Base-by-base conservation (phyloP, 805 yeast species). In the Candida odintsovae region DNA sequence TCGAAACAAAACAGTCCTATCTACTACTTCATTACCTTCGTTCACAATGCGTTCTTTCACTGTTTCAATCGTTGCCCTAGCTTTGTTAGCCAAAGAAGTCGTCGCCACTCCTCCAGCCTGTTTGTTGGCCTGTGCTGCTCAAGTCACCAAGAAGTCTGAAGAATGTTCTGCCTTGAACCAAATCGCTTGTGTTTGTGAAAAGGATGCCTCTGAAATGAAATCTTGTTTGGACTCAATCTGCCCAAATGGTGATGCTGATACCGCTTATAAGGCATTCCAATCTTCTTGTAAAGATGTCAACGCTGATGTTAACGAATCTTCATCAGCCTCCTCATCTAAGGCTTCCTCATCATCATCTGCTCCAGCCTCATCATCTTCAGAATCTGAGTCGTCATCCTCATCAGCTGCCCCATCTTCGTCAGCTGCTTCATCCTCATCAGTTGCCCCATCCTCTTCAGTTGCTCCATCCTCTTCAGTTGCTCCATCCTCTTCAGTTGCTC, bases 81-180 rank as follows among this genome's bases (percentile, higher is more conserved):
- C 62, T 22, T 42, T 53, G 23, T 49, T 60, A 21, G 50, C 56
- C 38, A 26, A 41, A 20, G 19, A 48, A 39, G 63, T 46, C 42
- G 75, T 75, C 31, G 77, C 86, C 43, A 73, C 92, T 46, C 94
- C 96, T 45, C 96, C 97, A 50, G 96, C 97, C 31, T 90, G 96
- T 73, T 70, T 90, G 54, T 74, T 90, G 64, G 95, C 96, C 35
- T 89, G 96, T 77, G 92, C 86, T 50, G 76, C 88, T 47, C 75
- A 78, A 59, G 90, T 86, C 48, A 72, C 77, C 52, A 76, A 76
- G 63, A 50, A 56, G 6, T 73, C 82, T 15, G 66, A 78, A 37
- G 50, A 70, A 42, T 86, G 94, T 67, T 54, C 68, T 48, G 71
- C 82, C 47, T 64, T 88, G 64, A 78, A 77, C 64, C 79, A 84